Conservation (phyloP, 139 green algal species). For the Chlamydomonas schloesseri region DNA sequence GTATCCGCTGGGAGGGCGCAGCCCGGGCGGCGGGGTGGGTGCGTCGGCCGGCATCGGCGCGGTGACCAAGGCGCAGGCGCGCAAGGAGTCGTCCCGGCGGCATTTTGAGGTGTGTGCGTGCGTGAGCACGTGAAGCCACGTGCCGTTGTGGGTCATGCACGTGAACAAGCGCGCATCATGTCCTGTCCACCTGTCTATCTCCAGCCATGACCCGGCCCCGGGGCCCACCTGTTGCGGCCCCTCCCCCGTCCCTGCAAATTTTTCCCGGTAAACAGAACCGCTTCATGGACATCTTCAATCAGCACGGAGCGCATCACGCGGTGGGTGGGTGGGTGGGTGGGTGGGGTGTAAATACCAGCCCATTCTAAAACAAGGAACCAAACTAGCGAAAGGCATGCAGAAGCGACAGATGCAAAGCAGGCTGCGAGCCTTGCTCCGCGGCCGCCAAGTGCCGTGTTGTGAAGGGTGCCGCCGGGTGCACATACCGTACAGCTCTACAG, state of each 20-base stretch:
- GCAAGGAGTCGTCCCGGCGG: slow-evolving; percentile 15
- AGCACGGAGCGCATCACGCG: slow-evolving; percentile 9
- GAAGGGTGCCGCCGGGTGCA: no score
- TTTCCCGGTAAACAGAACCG: slow-evolving; percentile 32
- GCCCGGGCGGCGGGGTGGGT: slow-evolving; percentile 5
- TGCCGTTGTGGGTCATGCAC: no score
- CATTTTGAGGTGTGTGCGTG: slow-evolving; percentile 31
- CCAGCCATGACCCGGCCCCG: no score
- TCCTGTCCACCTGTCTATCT: no score
- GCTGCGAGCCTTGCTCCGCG: no score
- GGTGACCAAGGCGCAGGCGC: background rate
- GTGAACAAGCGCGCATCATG: background rate
- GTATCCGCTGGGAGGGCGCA: background rate
- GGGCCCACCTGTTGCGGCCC: no score
- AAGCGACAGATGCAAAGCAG: background rate
- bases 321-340: no score
- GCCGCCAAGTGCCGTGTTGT: no score
- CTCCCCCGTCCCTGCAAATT: no score
- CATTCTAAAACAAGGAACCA: no score
- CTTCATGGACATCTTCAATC: slow-evolving; percentile 30
- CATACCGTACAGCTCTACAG: no score
- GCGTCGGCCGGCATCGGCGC: background rate
- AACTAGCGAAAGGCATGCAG: background rate
- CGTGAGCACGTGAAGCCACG: background rate
- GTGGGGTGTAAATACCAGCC: no score